A percentile compares a stretch with the other conserved stretches of the same genome.
Evolutionary conservation across 371 early-diverging fungal genomes (phyloP).

Genomic region (Apophysomyces ossiformis): DNA sequence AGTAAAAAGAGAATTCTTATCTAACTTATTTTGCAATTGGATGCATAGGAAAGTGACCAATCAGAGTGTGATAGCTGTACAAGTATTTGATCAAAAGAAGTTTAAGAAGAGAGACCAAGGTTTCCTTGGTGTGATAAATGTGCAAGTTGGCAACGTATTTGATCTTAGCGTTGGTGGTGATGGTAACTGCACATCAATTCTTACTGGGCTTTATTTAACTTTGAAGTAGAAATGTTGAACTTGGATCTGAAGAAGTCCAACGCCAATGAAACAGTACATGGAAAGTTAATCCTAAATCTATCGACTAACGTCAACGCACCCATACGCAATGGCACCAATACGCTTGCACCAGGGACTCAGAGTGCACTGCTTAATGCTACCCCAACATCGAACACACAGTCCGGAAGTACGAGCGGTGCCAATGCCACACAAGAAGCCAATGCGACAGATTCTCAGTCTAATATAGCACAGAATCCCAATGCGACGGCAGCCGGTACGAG

Average conservation of each 20-base stretch:
- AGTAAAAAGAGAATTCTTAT: not conserved
- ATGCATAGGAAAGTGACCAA: constrained; percentile 67
- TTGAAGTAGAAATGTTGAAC: constrained; percentile 78
- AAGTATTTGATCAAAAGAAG: constrained; percentile 96
- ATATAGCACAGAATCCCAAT: constrained; percentile 12
- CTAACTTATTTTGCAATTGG: not conserved
- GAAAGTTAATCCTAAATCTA: constrained; percentile 78
- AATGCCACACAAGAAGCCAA: not conserved
- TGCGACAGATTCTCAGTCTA: not conserved
- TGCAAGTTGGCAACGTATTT: constrained; percentile 81
- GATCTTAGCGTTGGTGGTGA: constrained; percentile 73
- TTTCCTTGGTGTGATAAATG: constrained; percentile 93
- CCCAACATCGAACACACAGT: constrained; percentile 16
- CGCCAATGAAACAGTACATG: constrained; percentile 80
- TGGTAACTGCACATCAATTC: constrained; percentile 45
- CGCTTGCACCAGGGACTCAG: constrained; percentile 43
- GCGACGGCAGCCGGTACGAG: constrained; percentile 19
- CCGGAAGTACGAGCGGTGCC: constrained; percentile 13
- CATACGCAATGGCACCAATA: constrained; percentile 47
- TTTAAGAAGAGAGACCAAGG: constrained; percentile 95
- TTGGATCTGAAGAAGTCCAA: constrained; percentile 85
- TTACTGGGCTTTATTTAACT: not conserved
- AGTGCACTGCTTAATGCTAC: constrained; percentile 27
- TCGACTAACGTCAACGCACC: constrained; percentile 62
- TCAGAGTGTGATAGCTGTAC: constrained; percentile 85